Base-by-base conservation (phyloP, 2,329 filamentous ascomycete genomes). In the Diplocarpon mali region DNA sequence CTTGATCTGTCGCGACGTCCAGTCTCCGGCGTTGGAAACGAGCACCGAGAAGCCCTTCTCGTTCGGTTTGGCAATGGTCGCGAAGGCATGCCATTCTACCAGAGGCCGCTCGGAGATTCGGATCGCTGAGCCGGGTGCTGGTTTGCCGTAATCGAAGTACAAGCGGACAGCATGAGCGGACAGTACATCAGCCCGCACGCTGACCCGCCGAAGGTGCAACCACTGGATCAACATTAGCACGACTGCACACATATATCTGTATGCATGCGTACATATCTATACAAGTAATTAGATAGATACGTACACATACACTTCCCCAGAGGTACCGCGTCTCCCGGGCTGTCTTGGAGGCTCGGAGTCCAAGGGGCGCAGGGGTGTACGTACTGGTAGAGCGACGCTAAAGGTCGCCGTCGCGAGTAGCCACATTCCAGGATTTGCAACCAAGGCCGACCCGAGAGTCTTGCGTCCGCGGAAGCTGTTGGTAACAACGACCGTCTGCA, bases 1-100 rank as follows among this genome's bases (percentile, higher is more conserved):
- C 38, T 70, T 64, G 62, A 88, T 85, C 45, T 75, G 72, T 28
- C 69, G 66, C 17, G 67, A 66, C 0, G 83, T 88, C 83, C 83
- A 88, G 64, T 88, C 82, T 16, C 83, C 83, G 3, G 81, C 82
- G 52, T 80, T 81, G 43, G 81, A 85, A 24, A 88, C 70, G 27
- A 88, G 66, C 27, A 83, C 67, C 0, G 80, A 85, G 64, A 81
- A 85, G 12, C 75, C 78, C 42, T 66, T 66, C 31, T 68, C 64
- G 46, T 68, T 59, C 2, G 73, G 69, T 47, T 76, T 71, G 1
- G 82, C 78, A 48, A 88, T 83, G 1, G 80, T 80, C 35, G 83
- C 84, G 58, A 89, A 89, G 0, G 78, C 75, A 64, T 89, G 84
- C 71, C 81, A 85, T 62, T 89, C 83, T 8, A 71, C 64, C 32